Conservation (phyloP, 192 early-diverging fungal genomes). For the Spizellomyces sp. region DNA sequence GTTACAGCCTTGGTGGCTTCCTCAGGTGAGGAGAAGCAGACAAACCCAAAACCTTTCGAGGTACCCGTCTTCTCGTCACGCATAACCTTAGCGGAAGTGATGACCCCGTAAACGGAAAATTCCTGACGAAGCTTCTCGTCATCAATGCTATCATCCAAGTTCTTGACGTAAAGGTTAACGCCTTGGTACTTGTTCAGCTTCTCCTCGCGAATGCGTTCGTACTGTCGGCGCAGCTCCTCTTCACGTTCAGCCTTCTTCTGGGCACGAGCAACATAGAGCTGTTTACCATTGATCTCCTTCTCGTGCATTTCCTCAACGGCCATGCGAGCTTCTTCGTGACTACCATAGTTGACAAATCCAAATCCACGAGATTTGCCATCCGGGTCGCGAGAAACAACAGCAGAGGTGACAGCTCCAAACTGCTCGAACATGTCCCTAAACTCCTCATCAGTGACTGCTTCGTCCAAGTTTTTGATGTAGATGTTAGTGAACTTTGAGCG, state of each 20-base stretch:
- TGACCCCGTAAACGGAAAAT: constrained; percentile 93
- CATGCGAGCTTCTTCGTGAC: constrained; percentile 83
- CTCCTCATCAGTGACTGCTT: constrained; percentile 76
- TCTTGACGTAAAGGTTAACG: constrained; percentile 98
- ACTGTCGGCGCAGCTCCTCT: constrained; percentile 93
- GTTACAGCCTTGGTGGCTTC: constrained; percentile 98
- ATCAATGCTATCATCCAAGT: constrained; percentile 95
- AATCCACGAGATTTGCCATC: constrained; percentile 88
- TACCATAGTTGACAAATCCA: constrained; percentile 96
- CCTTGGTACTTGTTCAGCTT: constrained; percentile 98
- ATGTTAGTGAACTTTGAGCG: constrained; percentile 96
- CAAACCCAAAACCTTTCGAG: constrained; percentile 97
- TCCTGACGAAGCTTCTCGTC: constrained; percentile 96
- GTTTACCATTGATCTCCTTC: constrained; percentile 86
- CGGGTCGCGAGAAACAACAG: constrained; percentile 73
- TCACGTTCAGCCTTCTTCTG: constrained; percentile 99
- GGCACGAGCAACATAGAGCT: constrained; percentile 93
- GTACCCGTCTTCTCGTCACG: constrained; percentile 77
- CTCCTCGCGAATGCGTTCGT: constrained; percentile 93
- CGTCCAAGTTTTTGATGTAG: constrained; percentile 94
- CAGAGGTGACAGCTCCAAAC: constrained; percentile 85
- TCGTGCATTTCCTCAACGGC: constrained; percentile 95
- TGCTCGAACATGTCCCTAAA: constrained; percentile 76
- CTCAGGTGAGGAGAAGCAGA: constrained; percentile 98
- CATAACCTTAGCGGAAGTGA: constrained; percentile 99